Evolutionary conservation across 768 basidiomycete species (phyloP).

Genomic region (Tubosaeta brunneosetosa): DNA sequence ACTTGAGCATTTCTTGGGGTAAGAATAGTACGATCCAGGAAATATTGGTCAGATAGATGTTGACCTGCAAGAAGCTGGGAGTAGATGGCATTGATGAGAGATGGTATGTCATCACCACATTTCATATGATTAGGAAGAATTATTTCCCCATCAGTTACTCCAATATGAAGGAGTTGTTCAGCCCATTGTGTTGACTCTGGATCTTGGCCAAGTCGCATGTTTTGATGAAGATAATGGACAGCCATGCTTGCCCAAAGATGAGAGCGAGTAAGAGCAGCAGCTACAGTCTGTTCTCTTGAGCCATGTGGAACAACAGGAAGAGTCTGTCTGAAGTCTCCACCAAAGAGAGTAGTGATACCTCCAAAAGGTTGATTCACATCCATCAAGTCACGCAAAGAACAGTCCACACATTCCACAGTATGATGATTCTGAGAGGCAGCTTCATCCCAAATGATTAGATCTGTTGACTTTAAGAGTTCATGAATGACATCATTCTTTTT

Average conservation of each 20-base stretch:
- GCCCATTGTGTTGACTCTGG: constrained; percentile 31
- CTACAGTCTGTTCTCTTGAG: constrained; percentile 34
- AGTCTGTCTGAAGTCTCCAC: neutral
- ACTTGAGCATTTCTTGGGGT: constrained; percentile 28
- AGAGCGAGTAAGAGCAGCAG: constrained; percentile 33
- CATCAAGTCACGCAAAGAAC: neutral
- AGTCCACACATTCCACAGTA: neutral
- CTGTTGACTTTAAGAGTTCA: neutral
- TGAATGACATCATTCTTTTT: neutral
- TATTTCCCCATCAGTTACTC: constrained; percentile 17
- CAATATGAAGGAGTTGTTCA: constrained; percentile 8
- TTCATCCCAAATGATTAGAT: neutral
- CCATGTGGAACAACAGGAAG: constrained; percentile 39
- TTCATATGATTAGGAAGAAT: constrained; percentile 26
- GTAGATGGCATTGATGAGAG: constrained; percentile 19
- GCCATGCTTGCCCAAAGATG: constrained; percentile 34
- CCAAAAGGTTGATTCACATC: neutral
- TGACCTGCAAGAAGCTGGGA: constrained; percentile 6
- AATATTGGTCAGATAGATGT: constrained; percentile 21
- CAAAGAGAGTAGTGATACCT: neutral
- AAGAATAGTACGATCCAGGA: constrained; percentile 29
- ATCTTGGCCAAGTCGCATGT: constrained; percentile 12
- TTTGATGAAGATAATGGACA: constrained; percentile 17
- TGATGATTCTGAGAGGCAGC: neutral
- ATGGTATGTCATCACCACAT: constrained; percentile 10